A percentile compares a stretch with the other conserved stretches of the same genome.
These are phyloP conservation scores for Mrakiaceae sp. DNA, from an alignment of 1,284 basidiomycete genomes.

Conservation along the genomic window DNA sequence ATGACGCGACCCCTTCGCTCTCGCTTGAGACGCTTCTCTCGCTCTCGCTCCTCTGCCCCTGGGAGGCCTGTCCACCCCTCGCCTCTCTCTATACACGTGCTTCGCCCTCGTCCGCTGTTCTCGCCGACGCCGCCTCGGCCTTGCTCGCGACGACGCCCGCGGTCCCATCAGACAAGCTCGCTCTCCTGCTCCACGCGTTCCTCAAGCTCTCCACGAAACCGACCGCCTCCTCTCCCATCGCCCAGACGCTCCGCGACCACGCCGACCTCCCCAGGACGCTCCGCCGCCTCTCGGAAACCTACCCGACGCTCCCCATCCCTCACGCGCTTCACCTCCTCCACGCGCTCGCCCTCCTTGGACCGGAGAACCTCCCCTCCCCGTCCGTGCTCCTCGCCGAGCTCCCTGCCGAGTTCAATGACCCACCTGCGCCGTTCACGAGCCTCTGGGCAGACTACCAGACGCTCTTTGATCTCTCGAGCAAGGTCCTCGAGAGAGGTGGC, in stretches of 20 bases:
- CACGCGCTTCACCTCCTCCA: not conserved
- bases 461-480: slow-evolving; percentile 6
- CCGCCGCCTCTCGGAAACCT: too few relatives aligned
- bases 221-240: not conserved
- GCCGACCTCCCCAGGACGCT: not conserved
- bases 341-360: not conserved
- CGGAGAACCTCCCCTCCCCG: not conserved
- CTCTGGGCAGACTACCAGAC: slow-evolving; percentile 14
- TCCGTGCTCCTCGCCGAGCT: not conserved
- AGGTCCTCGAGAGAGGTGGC: not conserved
- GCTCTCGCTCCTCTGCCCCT: not conserved
- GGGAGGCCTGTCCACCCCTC: not conserved
- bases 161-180: not conserved
- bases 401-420: not conserved
- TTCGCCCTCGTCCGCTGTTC: too few relatives aligned
- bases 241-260: not conserved
- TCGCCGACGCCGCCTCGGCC: slow-evolving; percentile 13
- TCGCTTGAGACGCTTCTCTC: not conserved
- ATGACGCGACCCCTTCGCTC: not conserved
- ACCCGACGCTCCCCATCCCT: too few relatives aligned
- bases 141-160: slow-evolving; percentile 16
- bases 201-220: not conserved
- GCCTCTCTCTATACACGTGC: too few relatives aligned
- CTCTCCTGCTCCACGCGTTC: not conserved
- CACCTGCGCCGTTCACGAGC: slow-evolving; percentile 4